Evolutionary conservation across 305 asterid species (phyloP), one percentile per base, ranked within the genome.

Genomic region (Rubia occidens): DNA sequence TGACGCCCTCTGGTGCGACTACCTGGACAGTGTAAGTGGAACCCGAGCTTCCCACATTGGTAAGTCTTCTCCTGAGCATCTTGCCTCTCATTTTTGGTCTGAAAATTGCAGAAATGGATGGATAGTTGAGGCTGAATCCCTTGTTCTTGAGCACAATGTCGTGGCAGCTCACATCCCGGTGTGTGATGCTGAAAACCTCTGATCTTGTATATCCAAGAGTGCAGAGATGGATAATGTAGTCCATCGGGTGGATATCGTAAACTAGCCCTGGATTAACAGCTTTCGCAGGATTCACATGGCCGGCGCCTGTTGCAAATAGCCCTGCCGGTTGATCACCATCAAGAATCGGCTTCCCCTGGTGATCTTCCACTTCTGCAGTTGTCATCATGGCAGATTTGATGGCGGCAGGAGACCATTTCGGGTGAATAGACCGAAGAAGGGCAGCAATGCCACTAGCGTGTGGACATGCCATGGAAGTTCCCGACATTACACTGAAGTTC

Each of bases 381-480:
- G 98, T 93, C 94, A 93, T 85, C 10, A 93, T 88, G 1, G 98
- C 97, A 1, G 98, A 93, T 76, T 69, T 90, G 60, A 90, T 81
- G 7, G 96, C 96, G 0, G 95, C 96, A 0, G 98, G 96, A 53
- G 87, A 79, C 97, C 95, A 93, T 47, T 78, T 82, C 6, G 91
- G 97, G 74, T 93, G 78, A 63, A 86, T 81, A 0, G 98, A 81
- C 74, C 55, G 95, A 37, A 93, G 62, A 44, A 90, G 81, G 42
- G 97, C 97, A 11, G 95, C 83, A 26, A 93, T 77, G 26, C 96
- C 96, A 18, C 98, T 86, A 64, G 84, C 96, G 68, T 93, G 98
- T n/a, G 98, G 97, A 70, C 97, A 88, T 17, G 97, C 88, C 98
- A 93, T 93, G 79, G 98, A 93, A 69, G 97, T 93, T 60, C 98